phyloP scores from a whole-genome alignment of 495 filamentous ascomycete genomes.

The Patellaria atrata region DNA sequence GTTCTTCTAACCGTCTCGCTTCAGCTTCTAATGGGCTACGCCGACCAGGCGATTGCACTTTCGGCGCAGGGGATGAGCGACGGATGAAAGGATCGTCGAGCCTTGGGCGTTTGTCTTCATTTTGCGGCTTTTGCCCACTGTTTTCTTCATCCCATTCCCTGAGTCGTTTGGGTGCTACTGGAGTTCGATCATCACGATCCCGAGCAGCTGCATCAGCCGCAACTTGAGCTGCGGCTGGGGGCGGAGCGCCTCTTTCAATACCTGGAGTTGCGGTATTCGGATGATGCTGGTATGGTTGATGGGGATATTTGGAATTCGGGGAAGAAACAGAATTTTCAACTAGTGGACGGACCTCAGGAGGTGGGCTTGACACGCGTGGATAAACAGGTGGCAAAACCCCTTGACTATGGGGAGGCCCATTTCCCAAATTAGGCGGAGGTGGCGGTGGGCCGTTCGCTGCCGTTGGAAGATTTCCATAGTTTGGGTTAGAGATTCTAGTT shows the following conservation, averaged over 20 bases:
- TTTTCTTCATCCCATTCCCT: slow-evolving; percentile 86
- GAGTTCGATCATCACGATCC: slow-evolving; percentile 65
- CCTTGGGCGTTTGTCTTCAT: slow-evolving; percentile 71
- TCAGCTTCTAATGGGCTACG: slow-evolving; percentile 75
- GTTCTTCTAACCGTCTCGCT: slow-evolving; percentile 42
- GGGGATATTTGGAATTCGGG: slow-evolving; percentile 66
- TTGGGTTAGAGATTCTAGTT: slow-evolving; percentile 54
- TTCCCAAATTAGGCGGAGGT: slow-evolving; percentile 40
- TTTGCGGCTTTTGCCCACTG: slow-evolving; percentile 58
- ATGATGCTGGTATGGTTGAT: slow-evolving; percentile 61
- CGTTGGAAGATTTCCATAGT: slow-evolving; percentile 46
- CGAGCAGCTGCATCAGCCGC: slow-evolving; percentile 66
- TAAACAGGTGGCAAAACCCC: slow-evolving; percentile 36
- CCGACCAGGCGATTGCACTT: slow-evolving; percentile 41
- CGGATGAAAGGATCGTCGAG: slow-evolving; percentile 69
- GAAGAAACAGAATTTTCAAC: slow-evolving; percentile 76
- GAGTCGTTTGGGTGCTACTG: slow-evolving; percentile 65
- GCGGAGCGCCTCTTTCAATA: slow-evolving; percentile 64
- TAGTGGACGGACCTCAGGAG: slow-evolving; percentile 71
- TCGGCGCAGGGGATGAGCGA: slow-evolving; percentile 12
- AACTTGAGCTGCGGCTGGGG: slow-evolving; percentile 55
- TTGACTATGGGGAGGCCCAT: slow-evolving; percentile 23
- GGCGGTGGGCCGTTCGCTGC: slow-evolving; percentile 38
- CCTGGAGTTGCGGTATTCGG: slow-evolving; percentile 47
- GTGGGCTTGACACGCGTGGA: slow-evolving; percentile 54